Evolutionary conservation across 202 grass and related monocot genomes (phyloP), one percentile per base, ranked within the genome.

Genomic region (Bolboschoenoplectus hybrid): DNA sequence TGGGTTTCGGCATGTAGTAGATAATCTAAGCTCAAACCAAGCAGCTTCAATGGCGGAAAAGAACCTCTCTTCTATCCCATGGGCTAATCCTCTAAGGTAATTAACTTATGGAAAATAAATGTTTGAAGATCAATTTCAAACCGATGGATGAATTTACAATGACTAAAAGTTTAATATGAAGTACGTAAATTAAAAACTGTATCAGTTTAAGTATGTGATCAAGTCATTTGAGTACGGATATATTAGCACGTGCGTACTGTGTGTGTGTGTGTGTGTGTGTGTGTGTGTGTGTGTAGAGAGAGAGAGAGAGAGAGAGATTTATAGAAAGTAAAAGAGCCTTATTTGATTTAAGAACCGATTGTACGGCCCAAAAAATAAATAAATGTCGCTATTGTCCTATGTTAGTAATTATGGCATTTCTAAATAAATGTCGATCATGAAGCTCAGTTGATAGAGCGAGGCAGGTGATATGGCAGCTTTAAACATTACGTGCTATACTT

Each of bases 11-110:
- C 56, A 81, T 19, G 16, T 63, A 12, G 52, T 12, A 81, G 51
- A 81, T 62, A 71, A 19, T 71, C 41, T 19, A 71, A 71, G 67
- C 67, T 71, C 39, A 68, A 68, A 68, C 66, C 66, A 68, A 43
- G 66, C 38, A 68, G 66, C 66, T 68, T 9, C 66, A 68, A 16
- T 43, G 13, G 52, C 38, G 14, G 76, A 80, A 39, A 80, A 80
- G 50, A 58, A 17, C 50, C 5, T 9, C 14, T n/a, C 38, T 16
- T 26, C 26, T 26, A 26, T 26, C 26, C 52, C 52, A 80, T 80
- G 76, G 76, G 35, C 9, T 80, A 56, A 57, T 40, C 50, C 52
- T 40, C 17, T 57, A 36, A 80, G 76, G 76, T 80, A 80, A 26
- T 26, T 26, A 51, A 26, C 26, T 26, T 26, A 26, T 26, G 26